Evolutionary conservation across 2,329 filamentous ascomycete species (phyloP).

Genomic region (Pestalotiopsis sp.): DNA sequence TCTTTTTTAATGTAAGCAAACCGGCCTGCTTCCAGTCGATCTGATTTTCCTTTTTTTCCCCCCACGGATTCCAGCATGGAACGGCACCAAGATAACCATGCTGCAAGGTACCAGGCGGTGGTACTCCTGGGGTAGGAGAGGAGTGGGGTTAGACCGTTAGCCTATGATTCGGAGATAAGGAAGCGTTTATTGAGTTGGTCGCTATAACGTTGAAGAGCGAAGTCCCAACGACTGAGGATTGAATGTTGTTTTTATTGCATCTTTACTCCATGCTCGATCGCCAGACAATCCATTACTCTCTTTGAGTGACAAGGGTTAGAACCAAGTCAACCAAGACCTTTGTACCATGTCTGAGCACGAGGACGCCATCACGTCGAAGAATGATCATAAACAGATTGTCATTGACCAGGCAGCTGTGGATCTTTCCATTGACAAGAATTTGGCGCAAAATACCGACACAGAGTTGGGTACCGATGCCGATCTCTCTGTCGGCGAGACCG

Average conservation of each 20-base stretch:
- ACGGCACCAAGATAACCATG: neutral
- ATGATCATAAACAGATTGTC: neutral
- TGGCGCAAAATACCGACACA: neutral
- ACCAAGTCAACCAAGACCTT: neutral
- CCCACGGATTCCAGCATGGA: too few species aligned
- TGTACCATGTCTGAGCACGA: neutral
- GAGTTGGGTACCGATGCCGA: neutral
- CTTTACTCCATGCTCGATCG: neutral
- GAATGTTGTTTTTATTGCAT: neutral
- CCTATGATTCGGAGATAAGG: neutral
- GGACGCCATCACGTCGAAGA: neutral
- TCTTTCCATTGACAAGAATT: neutral
- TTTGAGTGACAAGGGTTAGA: neutral
- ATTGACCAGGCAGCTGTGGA: neutral
- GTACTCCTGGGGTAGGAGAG: too few species aligned
- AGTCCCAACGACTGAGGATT: neutral
- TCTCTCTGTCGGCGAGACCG: neutral
- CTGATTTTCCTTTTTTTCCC: too few species aligned
- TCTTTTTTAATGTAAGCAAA: neutral
- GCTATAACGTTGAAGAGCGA: neutral
- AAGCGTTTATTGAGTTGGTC: neutral
- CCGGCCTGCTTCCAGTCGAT: neutral
- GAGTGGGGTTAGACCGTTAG: neutral
- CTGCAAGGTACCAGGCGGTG: too few species aligned
- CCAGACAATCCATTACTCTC: neutral